These are phyloP conservation scores for Melastoma malabathricum DNA, from an alignment of 345 rosid genomes.

Conservation along the genomic window DNA sequence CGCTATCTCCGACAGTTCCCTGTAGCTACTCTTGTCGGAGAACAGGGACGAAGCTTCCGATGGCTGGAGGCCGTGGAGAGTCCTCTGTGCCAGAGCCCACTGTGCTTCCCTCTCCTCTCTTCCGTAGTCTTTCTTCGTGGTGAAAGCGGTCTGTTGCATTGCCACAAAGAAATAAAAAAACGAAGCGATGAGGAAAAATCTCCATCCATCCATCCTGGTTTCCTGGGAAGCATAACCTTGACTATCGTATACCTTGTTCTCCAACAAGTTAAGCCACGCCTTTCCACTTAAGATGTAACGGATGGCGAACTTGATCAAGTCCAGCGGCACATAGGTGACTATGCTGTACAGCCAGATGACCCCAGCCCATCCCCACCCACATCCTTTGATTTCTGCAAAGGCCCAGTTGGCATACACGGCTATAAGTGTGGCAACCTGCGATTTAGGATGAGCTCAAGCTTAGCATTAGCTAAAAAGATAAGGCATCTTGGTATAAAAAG, in stretches of 20 bases:
- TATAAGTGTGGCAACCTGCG: slow-evolving; percentile 57
- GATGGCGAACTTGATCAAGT: slow-evolving; percentile 55
- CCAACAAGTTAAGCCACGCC: slow-evolving; percentile 66
- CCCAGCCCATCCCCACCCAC: slow-evolving; percentile 96
- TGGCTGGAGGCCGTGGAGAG: slow-evolving; percentile 69
- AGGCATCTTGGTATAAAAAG: no score
- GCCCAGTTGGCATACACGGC: slow-evolving; percentile 64
- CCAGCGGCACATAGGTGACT: slow-evolving; percentile 65
- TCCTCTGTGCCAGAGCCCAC: slow-evolving; percentile 81
- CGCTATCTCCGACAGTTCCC: slow-evolving; percentile 70
- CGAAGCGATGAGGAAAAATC: background rate
- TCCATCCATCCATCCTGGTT: no score
- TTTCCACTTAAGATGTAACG: slow-evolving; percentile 71
- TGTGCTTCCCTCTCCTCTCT: slow-evolving; percentile 86
- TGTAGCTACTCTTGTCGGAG: slow-evolving; percentile 46
- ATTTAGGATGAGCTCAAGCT: background rate
- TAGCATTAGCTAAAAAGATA: background rate
- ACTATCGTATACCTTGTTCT: slow-evolving; percentile 49
- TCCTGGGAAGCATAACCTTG: background rate
- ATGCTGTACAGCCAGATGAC: slow-evolving; percentile 74
- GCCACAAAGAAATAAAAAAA: background rate
- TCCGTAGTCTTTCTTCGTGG: slow-evolving; percentile 79
- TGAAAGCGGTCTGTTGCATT: slow-evolving; percentile 61
- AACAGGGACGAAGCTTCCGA: slow-evolving; percentile 30
- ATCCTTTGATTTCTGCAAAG: slow-evolving; percentile 66